Evolutionary conservation across 495 filamentous ascomycete species (phyloP).

Genomic region (Annulohypoxylon moriforme): DNA sequence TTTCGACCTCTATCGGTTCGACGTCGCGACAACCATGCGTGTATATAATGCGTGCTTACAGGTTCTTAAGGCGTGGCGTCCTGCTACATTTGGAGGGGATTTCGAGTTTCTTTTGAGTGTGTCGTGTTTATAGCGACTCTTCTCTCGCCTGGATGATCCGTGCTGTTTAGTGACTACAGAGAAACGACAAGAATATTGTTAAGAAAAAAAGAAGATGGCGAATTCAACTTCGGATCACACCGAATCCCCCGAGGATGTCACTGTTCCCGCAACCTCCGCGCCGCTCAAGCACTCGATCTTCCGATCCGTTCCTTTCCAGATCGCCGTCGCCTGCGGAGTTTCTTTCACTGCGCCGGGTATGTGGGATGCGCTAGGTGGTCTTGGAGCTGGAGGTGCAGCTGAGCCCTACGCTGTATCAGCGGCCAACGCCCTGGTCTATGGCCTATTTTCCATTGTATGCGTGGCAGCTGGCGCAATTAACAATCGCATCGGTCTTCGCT

Average conservation of each 20-base stretch:
- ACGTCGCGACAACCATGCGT: constrained; percentile 7
- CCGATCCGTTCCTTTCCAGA: constrained; percentile 51
- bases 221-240: constrained; percentile 19
- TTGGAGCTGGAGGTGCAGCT: constrained; percentile 46
- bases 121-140: neutral
- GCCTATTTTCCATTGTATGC: constrained; percentile 49
- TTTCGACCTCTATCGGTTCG: constrained; percentile 19
- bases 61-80: neutral
- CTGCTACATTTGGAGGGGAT: neutral
- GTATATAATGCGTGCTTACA: constrained; percentile 23
- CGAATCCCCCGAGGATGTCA: constrained; percentile 9
- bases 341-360: constrained; percentile 48
- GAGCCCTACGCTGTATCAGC: constrained; percentile 50
- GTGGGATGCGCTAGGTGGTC: constrained; percentile 50
- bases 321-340: constrained; percentile 47
- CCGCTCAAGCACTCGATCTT: constrained; percentile 36
- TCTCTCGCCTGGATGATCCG: neutral
- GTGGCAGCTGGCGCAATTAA: constrained; percentile 49
- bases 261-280: neutral
- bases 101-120: neutral
- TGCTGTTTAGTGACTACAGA: neutral
- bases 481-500: constrained; percentile 49
- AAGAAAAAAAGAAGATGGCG: constrained; percentile 20
- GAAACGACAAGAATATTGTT: neutral
- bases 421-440: constrained; percentile 49